These are phyloP conservation scores for Termitomyces sp. DNA, from an alignment of 768 basidiomycete genomes.

Conservation along the genomic window DNA sequence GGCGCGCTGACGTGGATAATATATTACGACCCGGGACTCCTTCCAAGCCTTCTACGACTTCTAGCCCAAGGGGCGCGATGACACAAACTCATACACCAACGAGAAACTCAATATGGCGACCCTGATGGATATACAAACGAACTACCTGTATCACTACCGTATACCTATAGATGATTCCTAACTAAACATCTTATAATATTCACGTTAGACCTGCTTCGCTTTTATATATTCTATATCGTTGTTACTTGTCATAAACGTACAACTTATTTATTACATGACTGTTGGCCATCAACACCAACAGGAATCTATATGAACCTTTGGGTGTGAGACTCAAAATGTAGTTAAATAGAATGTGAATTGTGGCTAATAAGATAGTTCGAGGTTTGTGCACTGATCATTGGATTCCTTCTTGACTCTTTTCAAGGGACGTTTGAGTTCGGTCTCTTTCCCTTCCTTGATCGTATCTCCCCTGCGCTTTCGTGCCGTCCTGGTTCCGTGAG, in stretches of 20 bases:
- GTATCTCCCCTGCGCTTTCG: conserved; percentile 15
- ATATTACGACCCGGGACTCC: conserved; percentile 57
- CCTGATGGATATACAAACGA: conserved; percentile 28
- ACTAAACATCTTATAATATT: neutral
- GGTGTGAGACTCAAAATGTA: neutral
- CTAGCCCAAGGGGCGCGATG: conserved; percentile 32
- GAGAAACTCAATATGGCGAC: conserved; percentile 60
- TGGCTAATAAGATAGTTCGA: neutral
- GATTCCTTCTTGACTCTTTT: conserved; percentile 7
- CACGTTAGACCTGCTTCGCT: neutral
- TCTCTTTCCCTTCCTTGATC: conserved; percentile 6
- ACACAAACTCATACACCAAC: conserved; percentile 38
- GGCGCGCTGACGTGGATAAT: conserved; percentile 64
- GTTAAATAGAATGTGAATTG: neutral
- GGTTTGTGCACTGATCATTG: neutral
- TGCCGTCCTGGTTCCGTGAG: conserved; percentile 37
- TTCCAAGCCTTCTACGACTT: conserved; percentile 41
- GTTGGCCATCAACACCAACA: neutral
- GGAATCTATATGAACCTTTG: neutral
- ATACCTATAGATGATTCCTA: neutral
- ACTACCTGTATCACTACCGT: neutral
- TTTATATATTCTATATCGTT: neutral
- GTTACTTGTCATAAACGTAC: neutral
- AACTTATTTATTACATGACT: neutral
- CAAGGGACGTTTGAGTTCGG: neutral